Conservation (phyloP, 345 rosid genomes). For the Turritis glabra region DNA sequence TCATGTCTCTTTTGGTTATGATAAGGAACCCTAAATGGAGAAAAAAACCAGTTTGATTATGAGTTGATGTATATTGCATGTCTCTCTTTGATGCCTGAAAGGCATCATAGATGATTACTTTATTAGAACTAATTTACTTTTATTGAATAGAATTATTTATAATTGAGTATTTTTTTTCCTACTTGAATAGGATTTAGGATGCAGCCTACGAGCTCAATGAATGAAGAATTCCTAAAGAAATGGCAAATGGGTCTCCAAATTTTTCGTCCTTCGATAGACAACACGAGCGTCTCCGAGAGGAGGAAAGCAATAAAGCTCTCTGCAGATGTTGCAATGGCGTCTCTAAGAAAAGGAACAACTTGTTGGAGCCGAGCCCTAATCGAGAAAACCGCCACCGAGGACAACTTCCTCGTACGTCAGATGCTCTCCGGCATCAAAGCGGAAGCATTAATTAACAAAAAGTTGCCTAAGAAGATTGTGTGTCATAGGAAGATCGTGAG, state of each 20-base stretch:
- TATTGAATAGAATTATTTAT: neutral
- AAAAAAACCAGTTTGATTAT: neutral
- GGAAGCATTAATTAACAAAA: constrained; percentile 34
- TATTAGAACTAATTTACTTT: neutral
- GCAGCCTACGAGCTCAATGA: constrained; percentile 52
- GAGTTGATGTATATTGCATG: constrained; percentile 18
- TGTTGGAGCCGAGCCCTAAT: constrained; percentile 86
- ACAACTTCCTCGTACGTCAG: constrained; percentile 45
- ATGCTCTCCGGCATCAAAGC: constrained; percentile 44
- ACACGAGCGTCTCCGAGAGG: constrained; percentile 56
- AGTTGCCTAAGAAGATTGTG: constrained; percentile 17
- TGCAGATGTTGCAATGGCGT: constrained; percentile 88
- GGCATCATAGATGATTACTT: neutral
- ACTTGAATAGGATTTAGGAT: constrained; percentile 40
- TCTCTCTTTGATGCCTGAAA: neutral
- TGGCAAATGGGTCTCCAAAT: constrained; percentile 69
- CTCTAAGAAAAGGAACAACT: constrained; percentile 62
- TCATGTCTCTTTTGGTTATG: constrained; percentile 29
- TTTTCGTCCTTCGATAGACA: constrained; percentile 43
- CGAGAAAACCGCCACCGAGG: constrained; percentile 47
- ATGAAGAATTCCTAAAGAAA: constrained; percentile 70
- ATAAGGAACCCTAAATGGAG: constrained; percentile 23
- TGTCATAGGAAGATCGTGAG: constrained; percentile 45
- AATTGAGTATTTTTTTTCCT: neutral
- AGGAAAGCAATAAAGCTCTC: constrained; percentile 79